Evolutionary conservation across 352 stramenopile genomes (phyloP).

Genomic region (Elongisporangium anandrum): DNA sequence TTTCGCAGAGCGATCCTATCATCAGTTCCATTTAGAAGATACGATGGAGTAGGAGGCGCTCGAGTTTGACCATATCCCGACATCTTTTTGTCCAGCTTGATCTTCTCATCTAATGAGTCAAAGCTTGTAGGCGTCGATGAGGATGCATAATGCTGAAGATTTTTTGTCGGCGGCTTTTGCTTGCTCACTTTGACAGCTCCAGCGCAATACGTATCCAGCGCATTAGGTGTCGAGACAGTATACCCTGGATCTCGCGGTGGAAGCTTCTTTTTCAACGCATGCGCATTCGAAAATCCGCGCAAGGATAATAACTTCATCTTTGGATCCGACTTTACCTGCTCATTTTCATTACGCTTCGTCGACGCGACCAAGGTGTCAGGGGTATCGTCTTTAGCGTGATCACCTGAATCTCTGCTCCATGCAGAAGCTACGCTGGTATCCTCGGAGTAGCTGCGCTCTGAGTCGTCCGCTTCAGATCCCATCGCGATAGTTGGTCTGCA

Average conservation of each 20-base stretch:
- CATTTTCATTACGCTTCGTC: neutral
- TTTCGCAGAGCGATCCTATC: neutral
- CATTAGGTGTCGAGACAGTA: neutral
- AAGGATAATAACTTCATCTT: neutral
- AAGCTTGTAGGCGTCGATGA: neutral
- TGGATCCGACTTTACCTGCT: neutral
- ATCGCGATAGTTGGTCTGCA: neutral
- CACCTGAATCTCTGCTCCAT: neutral
- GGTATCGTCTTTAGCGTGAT: neutral
- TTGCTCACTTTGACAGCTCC: neutral
- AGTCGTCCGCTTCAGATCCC: neutral
- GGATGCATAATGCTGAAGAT: neutral
- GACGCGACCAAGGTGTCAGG: neutral
- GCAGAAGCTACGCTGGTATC: neutral
- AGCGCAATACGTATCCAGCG: neutral
- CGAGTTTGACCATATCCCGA: neutral
- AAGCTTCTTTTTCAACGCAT: conserved; percentile 20
- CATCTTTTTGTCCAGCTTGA: neutral
- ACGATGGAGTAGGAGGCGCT: neutral
- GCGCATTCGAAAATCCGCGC: conserved; percentile 18
- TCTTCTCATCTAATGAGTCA: neutral
- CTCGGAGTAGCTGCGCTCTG: neutral
- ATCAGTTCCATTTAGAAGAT: neutral
- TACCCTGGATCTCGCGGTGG: conserved; percentile 1
- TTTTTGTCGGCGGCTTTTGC: neutral